Conservation (phyloP, 495 filamentous ascomycete genomes). For the Hypoxylon trugodes region DNA sequence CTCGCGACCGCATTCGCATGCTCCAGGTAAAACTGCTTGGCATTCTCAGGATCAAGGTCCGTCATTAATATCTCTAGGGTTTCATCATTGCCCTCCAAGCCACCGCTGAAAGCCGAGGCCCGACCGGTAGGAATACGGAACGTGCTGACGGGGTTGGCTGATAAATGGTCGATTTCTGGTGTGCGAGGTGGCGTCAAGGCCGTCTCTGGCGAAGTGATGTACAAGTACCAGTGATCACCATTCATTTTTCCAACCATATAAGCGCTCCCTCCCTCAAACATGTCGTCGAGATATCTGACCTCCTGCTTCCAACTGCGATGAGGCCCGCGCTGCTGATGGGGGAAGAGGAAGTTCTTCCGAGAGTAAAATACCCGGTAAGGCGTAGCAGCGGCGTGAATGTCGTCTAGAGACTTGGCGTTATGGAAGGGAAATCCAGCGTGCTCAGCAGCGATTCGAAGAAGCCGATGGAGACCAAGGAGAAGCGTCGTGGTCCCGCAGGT, state of each 20-base stretch:
- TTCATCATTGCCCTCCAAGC: constrained; percentile 71
- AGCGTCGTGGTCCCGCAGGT: constrained; percentile 98
- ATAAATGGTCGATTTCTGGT: constrained; percentile 59
- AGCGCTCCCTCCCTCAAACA: constrained; percentile 91
- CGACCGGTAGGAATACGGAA: constrained; percentile 70
- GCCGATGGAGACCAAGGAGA: constrained; percentile 83
- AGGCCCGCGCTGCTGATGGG: constrained; percentile 90
- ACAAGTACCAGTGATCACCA: constrained; percentile 99
- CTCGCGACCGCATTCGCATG: constrained; percentile 91
- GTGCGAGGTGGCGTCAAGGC: constrained; percentile 85
- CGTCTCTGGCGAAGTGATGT: constrained; percentile 86
- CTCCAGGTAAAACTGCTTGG: constrained; percentile 95
- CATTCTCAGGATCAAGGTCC: constrained; percentile 89
- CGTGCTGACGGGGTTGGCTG: constrained; percentile 44
- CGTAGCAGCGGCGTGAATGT: constrained; percentile 75
- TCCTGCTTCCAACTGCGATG: constrained; percentile 98
- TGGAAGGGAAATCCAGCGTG: constrained; percentile 83
- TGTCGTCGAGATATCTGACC: constrained; percentile 86
- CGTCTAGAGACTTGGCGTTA: constrained; percentile 57
- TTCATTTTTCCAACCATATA: constrained; percentile 99
- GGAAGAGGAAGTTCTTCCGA: constrained; percentile 97
- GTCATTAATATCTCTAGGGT: constrained; percentile 99
- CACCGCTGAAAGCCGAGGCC: constrained; percentile 62
- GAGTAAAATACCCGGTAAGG: constrained; percentile 99
- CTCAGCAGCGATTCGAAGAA: constrained; percentile 88